Evolutionary conservation across 2,329 filamentous ascomycete species (phyloP), one percentile per base, ranked within the genome.

Genomic region (Trematosphaeria pertusa): DNA sequence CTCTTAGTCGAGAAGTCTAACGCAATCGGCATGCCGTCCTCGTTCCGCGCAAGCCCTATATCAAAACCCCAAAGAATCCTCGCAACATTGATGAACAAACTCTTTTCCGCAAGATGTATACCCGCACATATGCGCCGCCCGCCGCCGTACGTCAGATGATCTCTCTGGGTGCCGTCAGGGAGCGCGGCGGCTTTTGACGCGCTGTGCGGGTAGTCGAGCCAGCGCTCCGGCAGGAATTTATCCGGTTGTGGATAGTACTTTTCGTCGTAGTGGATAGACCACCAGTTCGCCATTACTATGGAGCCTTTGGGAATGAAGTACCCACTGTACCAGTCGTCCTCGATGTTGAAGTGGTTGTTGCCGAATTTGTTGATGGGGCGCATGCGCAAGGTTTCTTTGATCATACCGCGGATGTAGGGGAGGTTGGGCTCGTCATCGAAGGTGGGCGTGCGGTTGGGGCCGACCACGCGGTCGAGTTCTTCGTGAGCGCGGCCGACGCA

Each of bases 381-480:
- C 52, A 55, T 58, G 0, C 70, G 71, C 17, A 81, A 73, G 19
- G 80, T 75, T 3, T 75, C 72, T 0, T 65, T 61, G 15, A 67
- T 49, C 12, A 63, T 51, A 9, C 51, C 56, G 12, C 51, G 50
- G 36, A 66, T 48, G 32, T 66, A 63, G 24, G 48, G 52, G 40
- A 83, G 61, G 3, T 63, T 61, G 0, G 68, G 63, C 11, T 75
- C 65, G 52, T 82, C 79, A 2, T 73, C 69, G 46, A 79, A 75
- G 1, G 52, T 67, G 3, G 79, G 79, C 2, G 81, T 62, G 8
- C 78, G 64, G 34, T 71, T 62, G 4, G 54, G 57, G 5, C 77
- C 78, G 10, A 80, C 71, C 1, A 79, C 73, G 3, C 59, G 50
- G 46, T 82, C 78, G 12, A 82, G 60, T 32, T 74, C 65, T 3